phyloP scores from a whole-genome alignment of 2,329 filamentous ascomycete species.

The Aspergillus eucalypticola region DNA sequence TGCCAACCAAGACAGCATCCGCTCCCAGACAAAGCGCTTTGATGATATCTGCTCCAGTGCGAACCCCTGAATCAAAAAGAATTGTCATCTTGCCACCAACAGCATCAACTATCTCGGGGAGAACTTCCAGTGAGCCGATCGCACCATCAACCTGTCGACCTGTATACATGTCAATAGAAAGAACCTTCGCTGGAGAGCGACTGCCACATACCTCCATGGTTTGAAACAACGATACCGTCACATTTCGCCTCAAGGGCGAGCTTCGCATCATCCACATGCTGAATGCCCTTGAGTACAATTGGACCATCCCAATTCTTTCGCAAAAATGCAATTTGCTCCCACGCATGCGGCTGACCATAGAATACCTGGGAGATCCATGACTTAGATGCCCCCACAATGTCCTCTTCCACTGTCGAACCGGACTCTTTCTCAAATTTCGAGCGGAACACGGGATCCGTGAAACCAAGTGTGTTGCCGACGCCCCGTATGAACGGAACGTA shows the following conservation, averaged over 20 bases:
- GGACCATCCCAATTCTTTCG: slow-evolving; percentile 63
- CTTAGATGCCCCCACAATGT: slow-evolving; percentile 51
- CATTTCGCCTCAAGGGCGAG: slow-evolving; percentile 48
- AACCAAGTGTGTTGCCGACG: slow-evolving; percentile 62
- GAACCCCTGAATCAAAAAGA: slow-evolving; percentile 55
- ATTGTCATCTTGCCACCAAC: slow-evolving; percentile 52
- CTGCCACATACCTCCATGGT: slow-evolving; percentile 49
- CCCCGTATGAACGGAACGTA: slow-evolving; percentile 58
- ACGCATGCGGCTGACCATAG: slow-evolving; percentile 55
- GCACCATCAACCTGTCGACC: slow-evolving; percentile 54
- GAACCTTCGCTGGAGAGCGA: background rate
- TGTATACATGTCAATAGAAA: slow-evolving; percentile 12
- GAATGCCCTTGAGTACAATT: slow-evolving; percentile 63
- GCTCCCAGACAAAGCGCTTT: slow-evolving; percentile 59
- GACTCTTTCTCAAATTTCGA: slow-evolving; percentile 54
- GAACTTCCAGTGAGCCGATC: slow-evolving; percentile 53
- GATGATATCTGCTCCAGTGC: slow-evolving; percentile 52
- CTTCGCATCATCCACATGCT: slow-evolving; percentile 52
- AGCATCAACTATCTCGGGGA: slow-evolving; percentile 62
- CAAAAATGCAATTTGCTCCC: slow-evolving; percentile 63
- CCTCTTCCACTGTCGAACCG: slow-evolving; percentile 51
- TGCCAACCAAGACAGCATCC: slow-evolving; percentile 58
- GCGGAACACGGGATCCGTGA: slow-evolving; percentile 67
- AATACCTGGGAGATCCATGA: slow-evolving; percentile 58
- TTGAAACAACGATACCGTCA: slow-evolving; percentile 54